phyloP scores from a whole-genome alignment of 108 stramenopile genomes.

The Parietichytrium sp. region DNA sequence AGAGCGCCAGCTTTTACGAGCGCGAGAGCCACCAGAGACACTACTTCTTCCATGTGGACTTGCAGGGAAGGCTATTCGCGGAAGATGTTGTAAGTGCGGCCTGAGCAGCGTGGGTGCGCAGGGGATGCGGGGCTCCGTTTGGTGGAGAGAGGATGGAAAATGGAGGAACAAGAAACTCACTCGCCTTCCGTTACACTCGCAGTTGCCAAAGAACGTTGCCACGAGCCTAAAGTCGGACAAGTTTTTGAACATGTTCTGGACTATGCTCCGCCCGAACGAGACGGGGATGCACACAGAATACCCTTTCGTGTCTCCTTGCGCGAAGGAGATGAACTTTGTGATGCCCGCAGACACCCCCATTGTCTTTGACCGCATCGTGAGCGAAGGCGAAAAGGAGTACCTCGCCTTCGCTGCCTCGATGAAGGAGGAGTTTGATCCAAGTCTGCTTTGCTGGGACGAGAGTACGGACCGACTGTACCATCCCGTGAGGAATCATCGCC shows the following conservation, averaged over 20 bases:
- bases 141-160: no score
- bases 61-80: conserved; percentile 6
- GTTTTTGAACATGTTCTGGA: conserved; percentile 45
- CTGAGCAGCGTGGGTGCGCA: no score
- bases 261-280: conserved; percentile 7
- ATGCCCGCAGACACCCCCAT: conserved; percentile 26
- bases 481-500: not conserved
- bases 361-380: conserved; percentile 19
- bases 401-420: conserved; percentile 15
- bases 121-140: no score
- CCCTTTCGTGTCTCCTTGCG: conserved; percentile 30
- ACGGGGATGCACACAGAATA: not conserved
- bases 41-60: conserved; percentile 44
- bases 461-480: conserved; percentile 27
- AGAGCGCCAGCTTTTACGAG: conserved; percentile 32
- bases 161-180: no score
- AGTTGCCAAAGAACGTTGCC: conserved; percentile 43
- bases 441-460: not conserved
- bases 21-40: not conserved
- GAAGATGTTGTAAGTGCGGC: no score
- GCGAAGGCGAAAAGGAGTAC: conserved; percentile 22
- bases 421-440: conserved; percentile 34
- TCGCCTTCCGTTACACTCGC: no score
- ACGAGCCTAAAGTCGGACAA: conserved; percentile 41
- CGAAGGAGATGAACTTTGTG: conserved; percentile 45